phyloP scores from a whole-genome alignment of 805 yeast species.

The Sugiyamaella mastotermitis region DNA sequence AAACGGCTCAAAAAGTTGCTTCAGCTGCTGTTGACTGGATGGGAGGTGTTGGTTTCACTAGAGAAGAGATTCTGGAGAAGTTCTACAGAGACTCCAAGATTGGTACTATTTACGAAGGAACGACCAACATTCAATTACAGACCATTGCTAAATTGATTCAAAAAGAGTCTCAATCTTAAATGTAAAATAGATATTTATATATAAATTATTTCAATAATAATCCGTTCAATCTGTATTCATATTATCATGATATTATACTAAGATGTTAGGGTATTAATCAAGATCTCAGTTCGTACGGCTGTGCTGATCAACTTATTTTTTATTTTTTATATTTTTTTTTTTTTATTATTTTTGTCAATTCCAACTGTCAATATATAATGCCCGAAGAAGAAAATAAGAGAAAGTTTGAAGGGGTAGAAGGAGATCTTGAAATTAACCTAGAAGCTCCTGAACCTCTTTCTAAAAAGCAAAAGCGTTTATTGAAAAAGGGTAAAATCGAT shows the following conservation, averaged over 20 bases:
- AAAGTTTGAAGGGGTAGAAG: constrained; percentile 1
- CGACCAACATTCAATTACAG: constrained; percentile 38
- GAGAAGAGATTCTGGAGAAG: constrained; percentile 38
- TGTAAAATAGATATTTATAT: constrained; percentile 8
- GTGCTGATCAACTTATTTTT: not conserved
- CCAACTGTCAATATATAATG: not conserved
- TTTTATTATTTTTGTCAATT: not conserved
- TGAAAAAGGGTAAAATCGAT: constrained; percentile 54
- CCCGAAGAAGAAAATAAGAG: constrained; percentile 6
- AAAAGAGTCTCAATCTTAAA: constrained; percentile 21
- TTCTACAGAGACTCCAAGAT: constrained; percentile 40
- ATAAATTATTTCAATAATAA: not conserved
- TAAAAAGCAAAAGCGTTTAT: constrained; percentile 80
- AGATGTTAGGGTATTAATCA: not conserved
- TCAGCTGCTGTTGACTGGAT: constrained; percentile 41
- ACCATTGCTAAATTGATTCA: constrained; percentile 38
- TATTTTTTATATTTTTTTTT: not conserved
- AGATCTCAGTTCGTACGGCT: not conserved
- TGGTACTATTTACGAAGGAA: constrained; percentile 41
- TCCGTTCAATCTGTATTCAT: not conserved
- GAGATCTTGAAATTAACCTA: constrained; percentile 37
- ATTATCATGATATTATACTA: not conserved
- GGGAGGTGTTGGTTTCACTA: constrained; percentile 43
- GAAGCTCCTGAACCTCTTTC: constrained; percentile 73
- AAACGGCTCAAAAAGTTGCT: constrained; percentile 35